Evolutionary conservation across 345 rosid genomes (phyloP), one percentile per base, ranked within the genome.

Genomic region (Carallia brachiata): DNA sequence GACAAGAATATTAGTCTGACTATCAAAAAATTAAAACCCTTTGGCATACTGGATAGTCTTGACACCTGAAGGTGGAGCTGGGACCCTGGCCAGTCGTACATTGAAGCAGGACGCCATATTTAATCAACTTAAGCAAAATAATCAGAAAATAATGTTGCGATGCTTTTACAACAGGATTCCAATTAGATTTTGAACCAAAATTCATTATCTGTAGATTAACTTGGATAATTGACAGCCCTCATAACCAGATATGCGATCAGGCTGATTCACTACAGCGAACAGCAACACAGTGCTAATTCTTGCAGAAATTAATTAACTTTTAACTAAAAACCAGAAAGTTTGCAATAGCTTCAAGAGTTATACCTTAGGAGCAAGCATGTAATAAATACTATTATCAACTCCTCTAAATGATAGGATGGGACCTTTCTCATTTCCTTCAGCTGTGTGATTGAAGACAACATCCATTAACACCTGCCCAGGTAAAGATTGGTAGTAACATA

Each of bases 311-410:
- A 34, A 50, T 50, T 4, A n/a, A 44, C n/a, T 23, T 62, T 37
- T 39, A 23, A n/a, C 15, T 27, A 19, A 44, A 56, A 48, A 6
- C 18, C 18, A 32, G 55, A 62, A 8, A 52, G 59, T 44, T 27
- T 57, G 23, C 60, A 7, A 39, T 63, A 48, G 23, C 39, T 66
- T 73, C 72, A 61, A 70, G 71, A 66, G 64, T 73, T 67, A 68
- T 86, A 91, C 98, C 98, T 91, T 91, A 61, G 97, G 96, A 66
- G 98, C 98, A 70, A 93, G 84, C 93, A 93, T 91, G 85, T 93
- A 93, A 80, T 93, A 93, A 72, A 88, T 88, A 73, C 96, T 86
- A 78, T 91, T 91, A 78, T 93, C 98, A 70, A 84, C 84, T 75
- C 98, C 98, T 81, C 93, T 91, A 71, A 93, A 93, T 70, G 98